These are phyloP conservation scores for Leccinum holopus DNA, from an alignment of 1,284 basidiomycete species.

Conservation along the genomic window DNA sequence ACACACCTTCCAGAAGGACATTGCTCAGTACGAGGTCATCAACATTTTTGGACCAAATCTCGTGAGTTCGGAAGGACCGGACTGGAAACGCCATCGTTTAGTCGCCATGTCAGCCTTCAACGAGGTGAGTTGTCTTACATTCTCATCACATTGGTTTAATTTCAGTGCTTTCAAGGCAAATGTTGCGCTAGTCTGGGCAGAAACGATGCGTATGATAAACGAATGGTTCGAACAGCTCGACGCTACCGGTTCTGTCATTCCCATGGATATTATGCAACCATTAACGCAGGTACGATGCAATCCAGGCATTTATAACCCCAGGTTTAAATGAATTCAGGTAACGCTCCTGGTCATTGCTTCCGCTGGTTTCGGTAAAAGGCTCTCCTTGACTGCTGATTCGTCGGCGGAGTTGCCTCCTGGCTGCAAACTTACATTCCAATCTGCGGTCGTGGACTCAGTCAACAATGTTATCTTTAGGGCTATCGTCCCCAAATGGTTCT, in stretches of 20 bases:
- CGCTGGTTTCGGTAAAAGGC: constrained; percentile 42
- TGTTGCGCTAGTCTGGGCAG: constrained; percentile 45
- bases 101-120: constrained; percentile 31
- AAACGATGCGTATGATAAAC: constrained; percentile 40
- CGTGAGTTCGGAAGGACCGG: constrained; percentile 19
- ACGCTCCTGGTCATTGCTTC: constrained; percentile 43
- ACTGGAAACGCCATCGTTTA: constrained; percentile 31
- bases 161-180: constrained; percentile 35
- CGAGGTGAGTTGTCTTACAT: constrained; percentile 14
- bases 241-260: constrained; percentile 11
- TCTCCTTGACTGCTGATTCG: constrained; percentile 35
- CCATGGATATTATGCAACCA: constrained; percentile 34
- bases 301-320: background rate
- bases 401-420: constrained; percentile 30
- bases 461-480: constrained; percentile 33
- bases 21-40: constrained; percentile 22
- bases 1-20: constrained; percentile 39
- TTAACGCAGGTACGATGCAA: constrained; percentile 29
- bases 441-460: constrained; percentile 35
- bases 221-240: constrained; percentile 47
- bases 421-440: constrained; percentile 35
- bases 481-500: constrained; percentile 36
- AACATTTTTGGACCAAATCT: constrained; percentile 26
- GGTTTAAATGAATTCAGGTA: constrained; percentile 24
- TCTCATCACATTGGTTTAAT: background rate